Evolutionary conservation across 129 eudicot species (phyloP).

Genomic region (Pulicaria dysenterica): DNA sequence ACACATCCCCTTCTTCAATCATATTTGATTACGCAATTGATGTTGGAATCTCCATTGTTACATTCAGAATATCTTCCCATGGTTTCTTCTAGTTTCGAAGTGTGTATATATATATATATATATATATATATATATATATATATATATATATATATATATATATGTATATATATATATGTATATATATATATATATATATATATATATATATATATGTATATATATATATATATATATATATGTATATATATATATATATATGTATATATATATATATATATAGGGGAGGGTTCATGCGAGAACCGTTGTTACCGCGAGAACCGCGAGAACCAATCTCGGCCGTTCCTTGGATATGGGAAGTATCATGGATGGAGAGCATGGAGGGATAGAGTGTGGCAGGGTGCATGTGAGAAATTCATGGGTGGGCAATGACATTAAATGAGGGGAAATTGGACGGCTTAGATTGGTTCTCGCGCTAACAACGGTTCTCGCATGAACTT

Average conservation of each 20-base stretch:
- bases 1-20: neutral
- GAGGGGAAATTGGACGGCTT: too few species aligned
- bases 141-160: neutral
- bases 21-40: slow-evolving; percentile 3
- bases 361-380: too few species aligned
- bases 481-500: too few species aligned
- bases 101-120: neutral
- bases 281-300: too few species aligned
- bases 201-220: neutral
- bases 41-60: neutral
- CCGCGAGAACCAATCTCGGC: too few species aligned
- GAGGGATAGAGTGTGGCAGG: too few species aligned
- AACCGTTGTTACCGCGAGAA: too few species aligned
- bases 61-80: neutral
- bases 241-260: neutral
- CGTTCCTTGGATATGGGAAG: too few species aligned
- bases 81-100: neutral
- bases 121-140: neutral
- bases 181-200: neutral
- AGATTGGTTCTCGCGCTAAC: too few species aligned
- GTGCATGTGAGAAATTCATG: too few species aligned
- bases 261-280: neutral
- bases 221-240: neutral
- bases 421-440: too few species aligned
- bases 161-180: neutral